Percentiles rank a stretch among this genome's conserved stretches.
Conservation (phyloP, 2,329 filamentous ascomycete species). For the Penicillium capsulatum region DNA sequence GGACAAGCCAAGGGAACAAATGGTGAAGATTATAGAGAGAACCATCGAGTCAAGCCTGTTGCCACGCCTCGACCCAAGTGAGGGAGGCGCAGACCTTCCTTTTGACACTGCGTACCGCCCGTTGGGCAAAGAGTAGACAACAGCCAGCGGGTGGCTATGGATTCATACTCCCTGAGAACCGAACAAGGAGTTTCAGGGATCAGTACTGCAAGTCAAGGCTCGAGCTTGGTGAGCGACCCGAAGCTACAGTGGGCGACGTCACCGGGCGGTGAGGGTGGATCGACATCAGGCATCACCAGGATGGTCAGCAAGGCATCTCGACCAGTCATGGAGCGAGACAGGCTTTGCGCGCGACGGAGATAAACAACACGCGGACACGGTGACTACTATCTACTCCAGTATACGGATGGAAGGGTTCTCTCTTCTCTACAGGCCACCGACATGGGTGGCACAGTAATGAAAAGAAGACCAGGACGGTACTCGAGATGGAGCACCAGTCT, state of each 20-base stretch:
- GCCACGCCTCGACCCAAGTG: conserved; percentile 20
- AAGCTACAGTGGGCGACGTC: conserved; percentile 23
- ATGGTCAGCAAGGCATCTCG: not conserved
- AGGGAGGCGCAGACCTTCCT: conserved; percentile 26
- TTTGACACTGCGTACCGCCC: conserved; percentile 23
- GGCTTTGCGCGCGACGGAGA: no score
- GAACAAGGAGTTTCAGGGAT: no score
- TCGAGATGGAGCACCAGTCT: conserved; percentile 9
- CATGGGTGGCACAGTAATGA: conserved; percentile 36
- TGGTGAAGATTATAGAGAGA: conserved; percentile 4
- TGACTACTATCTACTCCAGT: no score
- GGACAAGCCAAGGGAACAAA: conserved; percentile 6
- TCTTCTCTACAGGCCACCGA: conserved; percentile 39
- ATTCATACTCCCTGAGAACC: conserved; percentile 8
- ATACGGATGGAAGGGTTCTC: no score
- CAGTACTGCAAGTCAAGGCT: no score
- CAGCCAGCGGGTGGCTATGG: conserved; percentile 17
- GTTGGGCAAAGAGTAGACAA: conserved; percentile 15
- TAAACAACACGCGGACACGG: no score
- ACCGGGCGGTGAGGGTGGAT: conserved; percentile 13
- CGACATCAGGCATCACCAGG: not conserved
- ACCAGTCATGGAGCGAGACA: no score
- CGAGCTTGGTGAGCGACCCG: no score
- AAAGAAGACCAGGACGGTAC: conserved; percentile 32
- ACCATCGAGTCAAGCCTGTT: conserved; percentile 12